Conservation (phyloP, 345 rosid genomes). For the Excoecaria agallocha region DNA sequence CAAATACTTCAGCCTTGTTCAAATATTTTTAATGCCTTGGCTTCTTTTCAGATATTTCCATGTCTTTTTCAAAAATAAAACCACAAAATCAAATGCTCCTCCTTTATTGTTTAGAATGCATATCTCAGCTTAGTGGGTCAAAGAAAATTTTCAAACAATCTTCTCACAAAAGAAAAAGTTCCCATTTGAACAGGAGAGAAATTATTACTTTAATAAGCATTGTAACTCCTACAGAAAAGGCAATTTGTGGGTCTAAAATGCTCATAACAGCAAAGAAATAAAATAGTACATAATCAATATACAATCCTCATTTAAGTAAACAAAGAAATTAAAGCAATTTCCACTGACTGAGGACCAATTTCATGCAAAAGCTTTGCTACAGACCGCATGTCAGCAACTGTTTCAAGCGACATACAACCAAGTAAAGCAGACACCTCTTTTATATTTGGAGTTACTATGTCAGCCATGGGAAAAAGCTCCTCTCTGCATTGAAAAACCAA, state of each 20-base stretch:
- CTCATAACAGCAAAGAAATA: not conserved
- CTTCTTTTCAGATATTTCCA: not conserved
- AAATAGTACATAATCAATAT: not conserved
- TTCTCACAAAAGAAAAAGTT: not conserved
- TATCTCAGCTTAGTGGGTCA: not conserved
- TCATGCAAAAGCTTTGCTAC: slow-evolving; percentile 70
- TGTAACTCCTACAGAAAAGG: not conserved
- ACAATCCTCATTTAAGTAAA: not conserved
- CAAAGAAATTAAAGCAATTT: not conserved
- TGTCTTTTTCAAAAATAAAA: not conserved
- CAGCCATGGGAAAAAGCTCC: slow-evolving; percentile 77
- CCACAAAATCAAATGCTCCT: not conserved
- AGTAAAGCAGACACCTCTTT: slow-evolving; percentile 91
- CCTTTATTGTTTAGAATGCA: not conserved
- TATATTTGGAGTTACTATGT: slow-evolving; percentile 83
- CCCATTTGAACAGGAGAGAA: slow-evolving; percentile 1
- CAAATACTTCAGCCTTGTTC: not conserved
- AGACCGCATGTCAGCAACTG: slow-evolving; percentile 69
- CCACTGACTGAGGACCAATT: slow-evolving; percentile 76
- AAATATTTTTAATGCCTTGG: no score
- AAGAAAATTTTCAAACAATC: not conserved
- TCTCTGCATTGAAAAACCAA: slow-evolving; percentile 51
- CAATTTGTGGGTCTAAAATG: not conserved
- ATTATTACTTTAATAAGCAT: not conserved
- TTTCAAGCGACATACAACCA: slow-evolving; percentile 52